These are phyloP conservation scores for Psilocybe subaeruginosa DNA, from an alignment of 768 basidiomycete genomes.

Conservation along the genomic window DNA sequence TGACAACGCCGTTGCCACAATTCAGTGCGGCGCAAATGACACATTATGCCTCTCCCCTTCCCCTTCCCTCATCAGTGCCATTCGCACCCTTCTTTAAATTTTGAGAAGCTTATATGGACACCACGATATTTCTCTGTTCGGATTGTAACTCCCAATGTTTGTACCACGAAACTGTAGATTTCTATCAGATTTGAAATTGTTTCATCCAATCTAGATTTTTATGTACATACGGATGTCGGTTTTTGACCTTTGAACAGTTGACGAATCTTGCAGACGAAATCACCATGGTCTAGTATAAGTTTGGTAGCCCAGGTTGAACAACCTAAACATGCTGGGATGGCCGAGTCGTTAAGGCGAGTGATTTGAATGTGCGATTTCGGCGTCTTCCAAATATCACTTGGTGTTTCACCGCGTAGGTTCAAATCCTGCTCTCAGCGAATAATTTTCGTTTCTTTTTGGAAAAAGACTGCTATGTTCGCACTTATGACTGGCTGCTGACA, in stretches of 20 bases:
- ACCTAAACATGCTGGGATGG: slow-evolving; percentile 53
- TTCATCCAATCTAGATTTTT: neutral
- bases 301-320: neutral
- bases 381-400: slow-evolving; percentile 59
- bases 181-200: neutral
- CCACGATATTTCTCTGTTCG: neutral
- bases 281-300: too few relatives aligned
- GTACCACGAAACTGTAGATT: neutral
- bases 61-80: too few relatives aligned
- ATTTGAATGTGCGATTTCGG: slow-evolving; percentile 59
- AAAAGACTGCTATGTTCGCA: too few relatives aligned
- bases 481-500: too few relatives aligned
- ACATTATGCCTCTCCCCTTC: neutral
- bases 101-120: neutral
- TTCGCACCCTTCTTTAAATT: too few relatives aligned
- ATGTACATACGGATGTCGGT: too few relatives aligned
- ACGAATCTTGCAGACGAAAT: too few relatives aligned
- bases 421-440: slow-evolving; percentile 87
- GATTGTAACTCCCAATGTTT: neutral
- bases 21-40: neutral
- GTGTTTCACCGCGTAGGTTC: slow-evolving; percentile 89
- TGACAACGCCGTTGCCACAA: neutral
- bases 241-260: too few relatives aligned
- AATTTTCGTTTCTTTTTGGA: slow-evolving; percentile 2
- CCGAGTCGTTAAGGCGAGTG: slow-evolving; percentile 94